Evolutionary conservation across 352 stramenopile genomes (phyloP).

Genomic region (Globisporangium canariense): DNA sequence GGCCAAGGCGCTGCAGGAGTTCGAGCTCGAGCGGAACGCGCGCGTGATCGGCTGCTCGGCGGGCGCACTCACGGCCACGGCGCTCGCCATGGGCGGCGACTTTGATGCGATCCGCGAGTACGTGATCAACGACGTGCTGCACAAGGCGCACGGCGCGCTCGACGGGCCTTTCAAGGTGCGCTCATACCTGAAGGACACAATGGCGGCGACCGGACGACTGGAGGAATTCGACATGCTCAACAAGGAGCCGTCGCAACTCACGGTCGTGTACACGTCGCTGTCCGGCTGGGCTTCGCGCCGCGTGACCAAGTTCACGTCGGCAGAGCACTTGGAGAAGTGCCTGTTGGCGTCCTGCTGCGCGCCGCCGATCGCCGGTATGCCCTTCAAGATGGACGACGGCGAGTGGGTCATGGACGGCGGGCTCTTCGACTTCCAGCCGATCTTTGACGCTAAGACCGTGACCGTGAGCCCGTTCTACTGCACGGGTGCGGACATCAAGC

Average conservation of each 20-base stretch:
- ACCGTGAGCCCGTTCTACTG: constrained; percentile 87
- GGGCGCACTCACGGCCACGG: constrained; percentile 68
- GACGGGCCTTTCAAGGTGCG: constrained; percentile 64
- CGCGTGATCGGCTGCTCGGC: constrained; percentile 79
- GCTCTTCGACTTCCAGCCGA: constrained; percentile 80
- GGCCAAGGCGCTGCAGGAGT: constrained; percentile 78
- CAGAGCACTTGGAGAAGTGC: constrained; percentile 57
- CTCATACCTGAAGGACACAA: constrained; percentile 54
- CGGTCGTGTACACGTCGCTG: constrained; percentile 75
- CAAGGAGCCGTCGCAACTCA: constrained; percentile 31
- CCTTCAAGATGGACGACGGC: constrained; percentile 75
- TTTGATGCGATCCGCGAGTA: constrained; percentile 70
- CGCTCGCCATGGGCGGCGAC: constrained; percentile 64
- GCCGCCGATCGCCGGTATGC: constrained; percentile 72
- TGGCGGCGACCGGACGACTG: constrained; percentile 34
- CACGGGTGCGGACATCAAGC: constrained; percentile 85
- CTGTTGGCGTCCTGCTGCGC: constrained; percentile 81
- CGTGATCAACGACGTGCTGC: constrained; percentile 52
- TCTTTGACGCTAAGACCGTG: constrained; percentile 67
- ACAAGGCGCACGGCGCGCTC: constrained; percentile 45
- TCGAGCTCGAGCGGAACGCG: constrained; percentile 51
- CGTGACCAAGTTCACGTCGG: constrained; percentile 60
- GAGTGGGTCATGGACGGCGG: constrained; percentile 88
- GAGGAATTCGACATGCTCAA: constrained; percentile 56
- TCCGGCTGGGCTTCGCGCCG: constrained; percentile 64